Base-by-base conservation (phyloP, 2,329 filamentous ascomycete species). In the Mollisiaceae sp. region DNA sequence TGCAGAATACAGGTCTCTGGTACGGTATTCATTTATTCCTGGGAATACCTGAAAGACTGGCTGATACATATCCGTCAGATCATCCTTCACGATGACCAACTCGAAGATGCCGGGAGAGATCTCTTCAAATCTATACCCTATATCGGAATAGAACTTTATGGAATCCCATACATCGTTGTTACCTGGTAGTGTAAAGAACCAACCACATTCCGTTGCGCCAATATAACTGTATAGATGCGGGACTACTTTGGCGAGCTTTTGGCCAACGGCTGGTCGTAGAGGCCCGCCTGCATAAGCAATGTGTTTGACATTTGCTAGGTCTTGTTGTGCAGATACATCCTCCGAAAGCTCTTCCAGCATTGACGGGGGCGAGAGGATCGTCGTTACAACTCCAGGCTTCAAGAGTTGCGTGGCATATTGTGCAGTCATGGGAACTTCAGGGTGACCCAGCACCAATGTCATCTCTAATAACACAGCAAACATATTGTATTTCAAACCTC, bases 1-100 rank as follows among this genome's bases (percentile, higher is more conserved):
- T 12, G 56, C 69, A 1, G 67, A 68, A 50, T 73, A 82, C 0
- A 82, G 67, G 67, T 82, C 80, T 32, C 75, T 76, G 5, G 75
- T 79, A 8, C 63, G 69, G 59, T 77, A 81, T 41, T 76, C 71
- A 2, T 73, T 52, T 8, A 75, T 35, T 2, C 77, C 71, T 1
- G 77, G 78, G 65, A 75, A 80, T 8, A 73, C 75, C 52, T 78
- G 72, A 66, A 78, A 78, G 43, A 77, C 65, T 9, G 66, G 70
- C 18, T 77, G 71, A 35, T 62, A 73, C 63, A 52, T 67, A 56
- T 35, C 60, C 18, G 59, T 65, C 18, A 32, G 54, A n/a, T 62
- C 41, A 24, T 68, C 62, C 5, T 58, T 62, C 1, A 62, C 59
- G 27, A 76, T 63, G 18, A 75, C 68, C 63, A 75, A 57, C 63